A percentile compares a stretch with the other conserved stretches of the same genome.
Evolutionary conservation across 441 rosid genomes (phyloP).

Genomic region (Daphne laureola): DNA sequence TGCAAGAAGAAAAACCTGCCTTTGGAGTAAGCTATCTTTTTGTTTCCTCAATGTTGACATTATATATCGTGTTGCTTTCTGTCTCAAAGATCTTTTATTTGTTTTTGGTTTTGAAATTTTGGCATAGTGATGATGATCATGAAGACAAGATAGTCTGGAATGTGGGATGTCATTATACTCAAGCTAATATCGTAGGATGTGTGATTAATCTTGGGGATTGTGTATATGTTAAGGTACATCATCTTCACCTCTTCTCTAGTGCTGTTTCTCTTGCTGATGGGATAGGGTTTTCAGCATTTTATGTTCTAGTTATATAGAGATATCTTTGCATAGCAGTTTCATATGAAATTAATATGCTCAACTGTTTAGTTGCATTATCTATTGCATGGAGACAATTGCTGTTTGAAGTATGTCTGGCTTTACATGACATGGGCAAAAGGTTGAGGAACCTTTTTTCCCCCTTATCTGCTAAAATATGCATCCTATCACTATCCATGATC

Average conservation of each 20-base stretch:
- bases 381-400: too few relatives aligned
- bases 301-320: too few relatives aligned
- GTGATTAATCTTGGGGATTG: constrained; percentile 68
- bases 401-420: too few relatives aligned
- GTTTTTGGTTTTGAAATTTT: constrained; percentile 15
- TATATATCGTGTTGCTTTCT: constrained; percentile 9
- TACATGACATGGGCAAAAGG: too few relatives aligned
- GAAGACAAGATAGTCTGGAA: constrained; percentile 72
- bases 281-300: too few relatives aligned
- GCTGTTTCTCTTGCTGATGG: too few relatives aligned
- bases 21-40: constrained; percentile 42
- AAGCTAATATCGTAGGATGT: constrained; percentile 50
- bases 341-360: too few relatives aligned
- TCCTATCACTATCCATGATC: too few relatives aligned
- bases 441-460: too few relatives aligned
- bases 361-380: too few relatives aligned
- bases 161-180: constrained; percentile 80
- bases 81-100: constrained; percentile 16
- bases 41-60: neutral
- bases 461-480: too few relatives aligned
- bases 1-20: constrained; percentile 23
- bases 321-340: too few relatives aligned
- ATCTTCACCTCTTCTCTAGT: neutral
- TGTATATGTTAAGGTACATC: constrained; percentile 59
- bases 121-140: constrained; percentile 59